Conservation (phyloP, 163 green algal genomes). For the Dunaliella salina region DNA sequence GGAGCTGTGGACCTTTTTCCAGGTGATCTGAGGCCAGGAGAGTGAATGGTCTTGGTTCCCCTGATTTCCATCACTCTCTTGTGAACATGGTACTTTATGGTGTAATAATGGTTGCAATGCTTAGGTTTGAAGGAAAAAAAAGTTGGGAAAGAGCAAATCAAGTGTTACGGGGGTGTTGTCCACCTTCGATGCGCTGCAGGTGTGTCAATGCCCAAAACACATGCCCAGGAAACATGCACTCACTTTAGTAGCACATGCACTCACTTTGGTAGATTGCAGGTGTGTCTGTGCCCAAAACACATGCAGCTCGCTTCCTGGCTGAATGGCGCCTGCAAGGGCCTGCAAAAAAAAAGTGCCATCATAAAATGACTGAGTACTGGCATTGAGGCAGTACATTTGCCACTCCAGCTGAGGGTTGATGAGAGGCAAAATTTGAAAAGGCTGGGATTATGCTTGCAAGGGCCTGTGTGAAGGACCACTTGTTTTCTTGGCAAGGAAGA, state of each 20-base stretch:
- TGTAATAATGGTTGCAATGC: too few species aligned
- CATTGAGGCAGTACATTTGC: not conserved
- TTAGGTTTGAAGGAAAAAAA: too few species aligned
- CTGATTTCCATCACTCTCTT: too few species aligned
- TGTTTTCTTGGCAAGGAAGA: too few species aligned
- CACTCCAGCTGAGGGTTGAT: not conserved
- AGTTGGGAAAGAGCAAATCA: too few species aligned
- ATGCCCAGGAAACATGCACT: not conserved
- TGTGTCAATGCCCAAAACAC: not conserved
- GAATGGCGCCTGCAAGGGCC: constrained; percentile 23
- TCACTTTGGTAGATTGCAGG: constrained; percentile 2
- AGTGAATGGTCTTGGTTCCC: too few species aligned
- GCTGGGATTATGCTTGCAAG: too few species aligned
- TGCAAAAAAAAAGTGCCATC: not conserved
- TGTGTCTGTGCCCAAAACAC: constrained; percentile 26
- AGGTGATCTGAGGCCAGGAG: too few species aligned
- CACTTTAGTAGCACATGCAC: not conserved
- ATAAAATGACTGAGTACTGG: too few species aligned
- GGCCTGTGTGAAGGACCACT: not conserved
- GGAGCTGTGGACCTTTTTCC: too few species aligned
- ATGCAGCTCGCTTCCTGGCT: constrained; percentile 34
- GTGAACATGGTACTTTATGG: too few species aligned
- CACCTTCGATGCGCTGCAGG: not conserved
- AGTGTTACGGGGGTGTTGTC: too few species aligned
- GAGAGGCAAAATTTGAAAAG: not conserved